A percentile compares a stretch with the other conserved stretches of the same genome.
phyloP scores from a whole-genome alignment of 2,329 filamentous ascomycete species.

The Phialocephala subalpina region DNA sequence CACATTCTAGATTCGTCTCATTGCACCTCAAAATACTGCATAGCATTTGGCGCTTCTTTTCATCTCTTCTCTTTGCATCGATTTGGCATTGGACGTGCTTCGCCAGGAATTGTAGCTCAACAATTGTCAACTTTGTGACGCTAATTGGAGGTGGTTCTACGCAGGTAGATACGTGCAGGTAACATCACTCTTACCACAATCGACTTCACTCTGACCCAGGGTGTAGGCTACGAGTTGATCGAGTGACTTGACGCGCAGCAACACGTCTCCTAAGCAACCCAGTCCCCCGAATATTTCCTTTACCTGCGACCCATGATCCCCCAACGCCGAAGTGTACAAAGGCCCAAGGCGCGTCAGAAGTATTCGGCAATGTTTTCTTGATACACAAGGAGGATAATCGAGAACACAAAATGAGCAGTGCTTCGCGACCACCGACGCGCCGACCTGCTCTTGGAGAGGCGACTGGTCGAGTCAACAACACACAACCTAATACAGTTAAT shows the following conservation, averaged over 20 bases:
- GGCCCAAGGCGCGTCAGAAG: not conserved
- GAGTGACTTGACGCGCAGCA: not conserved
- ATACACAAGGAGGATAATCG: not conserved
- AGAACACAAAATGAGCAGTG: conserved; percentile 32
- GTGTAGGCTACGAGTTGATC: not conserved
- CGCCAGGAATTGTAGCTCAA: conserved; percentile 1
- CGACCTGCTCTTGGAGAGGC: conserved; percentile 44
- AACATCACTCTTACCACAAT: not conserved
- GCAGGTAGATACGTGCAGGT: not conserved
- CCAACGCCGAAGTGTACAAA: not conserved
- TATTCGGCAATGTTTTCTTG: conserved; percentile 15
- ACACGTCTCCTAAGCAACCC: conserved; percentile 23
- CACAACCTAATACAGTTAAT: conserved; percentile 22
- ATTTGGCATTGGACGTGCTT: not conserved
- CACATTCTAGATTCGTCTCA: not conserved
- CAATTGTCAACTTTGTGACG: not conserved
- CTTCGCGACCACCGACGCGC: conserved; percentile 39
- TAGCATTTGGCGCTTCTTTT: not conserved
- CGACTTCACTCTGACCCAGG: not conserved
- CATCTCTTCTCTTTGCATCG: not conserved
- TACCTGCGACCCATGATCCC: not conserved
- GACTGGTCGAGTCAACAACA: conserved; percentile 43
- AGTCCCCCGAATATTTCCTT: not conserved
- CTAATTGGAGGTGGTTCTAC: not conserved
- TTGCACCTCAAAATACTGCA: conserved; percentile 3